These are phyloP conservation scores for Linnemannia schmuckeri DNA, from an alignment of 192 early-diverging fungal species.

Conservation along the genomic window DNA sequence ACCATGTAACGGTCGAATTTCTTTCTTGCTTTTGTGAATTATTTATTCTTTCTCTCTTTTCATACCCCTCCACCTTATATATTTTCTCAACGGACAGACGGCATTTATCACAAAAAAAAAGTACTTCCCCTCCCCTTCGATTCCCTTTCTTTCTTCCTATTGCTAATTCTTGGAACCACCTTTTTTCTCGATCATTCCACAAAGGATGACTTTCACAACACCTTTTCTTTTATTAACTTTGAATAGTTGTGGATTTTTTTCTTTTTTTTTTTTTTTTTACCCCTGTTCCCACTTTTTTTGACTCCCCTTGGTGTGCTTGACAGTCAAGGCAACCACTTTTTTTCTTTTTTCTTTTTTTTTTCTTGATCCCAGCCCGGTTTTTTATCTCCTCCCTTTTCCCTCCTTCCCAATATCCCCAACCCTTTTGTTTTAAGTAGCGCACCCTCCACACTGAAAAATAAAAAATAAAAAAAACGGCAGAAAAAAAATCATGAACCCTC, in stretches of 20 bases:
- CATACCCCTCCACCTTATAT: slow-evolving; percentile 8
- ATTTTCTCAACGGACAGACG: not conserved
- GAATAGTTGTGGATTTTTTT: slow-evolving; percentile 35
- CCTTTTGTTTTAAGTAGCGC: not conserved
- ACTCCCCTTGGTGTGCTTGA: no score
- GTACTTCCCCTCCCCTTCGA: not conserved
- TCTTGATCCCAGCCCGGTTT: not conserved
- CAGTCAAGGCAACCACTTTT: not conserved
- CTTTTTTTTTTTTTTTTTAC: slow-evolving; percentile 15
- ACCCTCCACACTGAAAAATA: not conserved
- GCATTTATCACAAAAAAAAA: slow-evolving; percentile 16
- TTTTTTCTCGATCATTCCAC: slow-evolving; percentile 2
- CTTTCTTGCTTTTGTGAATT: not conserved
- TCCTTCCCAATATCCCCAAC: no score
- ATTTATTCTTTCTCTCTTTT: not conserved
- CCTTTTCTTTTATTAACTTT: slow-evolving; percentile 11
- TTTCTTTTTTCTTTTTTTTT: slow-evolving; percentile 14
- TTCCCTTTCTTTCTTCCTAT: not conserved
- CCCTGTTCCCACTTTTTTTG: not conserved
- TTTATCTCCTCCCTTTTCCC: not conserved
- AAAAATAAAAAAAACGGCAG: slow-evolving; percentile 2
- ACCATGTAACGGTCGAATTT: not conserved
- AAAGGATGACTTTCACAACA: slow-evolving; percentile 38
- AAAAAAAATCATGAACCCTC: not conserved
- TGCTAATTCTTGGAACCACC: slow-evolving; percentile 4